Conservation (phyloP, 2,329 filamentous ascomycete genomes). For the Malbranchea zuffiana region DNA sequence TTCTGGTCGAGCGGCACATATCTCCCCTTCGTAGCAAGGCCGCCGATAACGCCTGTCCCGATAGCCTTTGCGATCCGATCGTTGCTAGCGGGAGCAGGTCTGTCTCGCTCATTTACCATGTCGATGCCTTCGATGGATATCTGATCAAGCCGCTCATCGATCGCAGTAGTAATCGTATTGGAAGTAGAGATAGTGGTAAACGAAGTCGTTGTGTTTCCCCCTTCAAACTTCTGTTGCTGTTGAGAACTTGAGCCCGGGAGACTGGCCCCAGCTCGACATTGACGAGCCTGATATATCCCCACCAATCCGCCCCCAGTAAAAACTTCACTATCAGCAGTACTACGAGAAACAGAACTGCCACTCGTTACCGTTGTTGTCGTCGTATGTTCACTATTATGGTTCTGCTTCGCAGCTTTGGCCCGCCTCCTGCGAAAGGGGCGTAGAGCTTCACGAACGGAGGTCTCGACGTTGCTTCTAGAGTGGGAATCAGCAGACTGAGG, state of each 20-base stretch:
- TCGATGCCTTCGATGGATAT: conserved; percentile 74
- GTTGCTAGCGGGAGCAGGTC: conserved; percentile 23
- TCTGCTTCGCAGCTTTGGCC: conserved; percentile 3
- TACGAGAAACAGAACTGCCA: too few species aligned
- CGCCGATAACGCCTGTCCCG: conserved; percentile 44
- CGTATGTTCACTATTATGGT: conserved; percentile 1
- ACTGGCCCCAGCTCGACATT: too few species aligned
- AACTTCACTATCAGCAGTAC: too few species aligned
- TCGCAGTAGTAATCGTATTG: conserved; percentile 7
- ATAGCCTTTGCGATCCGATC: conserved; percentile 38
- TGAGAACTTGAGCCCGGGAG: too few species aligned
- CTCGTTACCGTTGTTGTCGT: too few species aligned
- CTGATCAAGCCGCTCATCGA: conserved; percentile 73
- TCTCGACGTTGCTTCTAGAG: conserved; percentile 9
- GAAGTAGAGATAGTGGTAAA: too few species aligned
- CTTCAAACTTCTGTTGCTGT: too few species aligned
- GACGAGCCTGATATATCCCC: too few species aligned
- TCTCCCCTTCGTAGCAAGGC: conserved; percentile 70
- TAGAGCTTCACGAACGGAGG: conserved; percentile 13
- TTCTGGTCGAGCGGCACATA: conserved; percentile 60
- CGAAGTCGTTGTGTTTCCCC: too few species aligned
- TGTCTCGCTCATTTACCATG: conserved; percentile 38
- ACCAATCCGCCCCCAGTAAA: too few species aligned
- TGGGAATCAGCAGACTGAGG: conserved; percentile 1
- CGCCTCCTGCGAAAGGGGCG: conserved; percentile 11